Base-by-base conservation (phyloP, 768 basidiomycete species). In the Rhodosporidiobolus sp. region DNA sequence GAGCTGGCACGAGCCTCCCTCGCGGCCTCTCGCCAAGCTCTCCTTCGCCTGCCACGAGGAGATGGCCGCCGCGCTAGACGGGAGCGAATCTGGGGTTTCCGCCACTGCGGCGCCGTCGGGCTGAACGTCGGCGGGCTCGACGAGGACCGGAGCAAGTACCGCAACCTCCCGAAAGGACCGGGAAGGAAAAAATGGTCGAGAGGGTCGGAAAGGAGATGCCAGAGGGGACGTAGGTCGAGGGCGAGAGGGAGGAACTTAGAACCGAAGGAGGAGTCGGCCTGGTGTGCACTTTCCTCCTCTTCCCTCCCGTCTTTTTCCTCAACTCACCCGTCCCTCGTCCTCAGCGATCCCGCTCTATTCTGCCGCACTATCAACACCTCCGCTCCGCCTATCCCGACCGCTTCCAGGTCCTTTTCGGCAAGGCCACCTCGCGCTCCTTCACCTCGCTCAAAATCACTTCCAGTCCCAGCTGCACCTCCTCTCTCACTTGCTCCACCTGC, bases 71-170 rank as follows among this genome's bases (percentile, higher is more conserved):
- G 69, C 81, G 67, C 79, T 82, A 66, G 80, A 79, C 38, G 85
- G 84, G 77, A 80, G 24, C 79, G 77, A 48, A n/a, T n/a, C n/a
- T 85, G 83, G 82, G 85, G 84, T 17, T 86, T 81, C 66, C 70
- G 78, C 35, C 78, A 79, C 63, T 80, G 78, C 73, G 75, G 78
- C 38, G 78, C 79, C 19, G 78, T 80, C 60, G 80, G 79, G 16
- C 70, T 82, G 53, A 77, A 77, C 43, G 78, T 79, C 30, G 70
- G 64, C 20, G 67, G 59, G 55, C 70, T 45, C 58, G 76, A 17
- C 38, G 69, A 54, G 38, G 50, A 46, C 10, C 26, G 49, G 43
- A 69, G 57, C 30, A 70, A 69, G 65, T 74, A 81, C 43, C 70
- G 77, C 58, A 53, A 64, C 7, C 55, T 78, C 52, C 72, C 79